Base-by-base conservation (phyloP, 306 rosid genomes). In the Prunus campanulata region DNA sequence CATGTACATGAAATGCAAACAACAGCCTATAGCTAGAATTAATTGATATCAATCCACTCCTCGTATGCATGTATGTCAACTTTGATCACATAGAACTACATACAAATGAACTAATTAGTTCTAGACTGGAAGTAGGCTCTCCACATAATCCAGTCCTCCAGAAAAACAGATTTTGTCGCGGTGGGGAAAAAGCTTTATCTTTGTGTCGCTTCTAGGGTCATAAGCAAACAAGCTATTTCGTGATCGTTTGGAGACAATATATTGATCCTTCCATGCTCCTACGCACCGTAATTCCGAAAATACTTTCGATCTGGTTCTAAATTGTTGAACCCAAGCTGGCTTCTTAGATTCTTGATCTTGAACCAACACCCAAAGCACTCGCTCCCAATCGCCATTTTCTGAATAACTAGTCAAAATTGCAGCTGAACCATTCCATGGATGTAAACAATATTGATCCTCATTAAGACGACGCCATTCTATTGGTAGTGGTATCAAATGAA, bases 261-360 rank as follows among this genome's bases (percentile, higher is more conserved):
- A 11, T 12, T 20, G 51, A 55, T 71, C 52, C 51, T 30, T 71
- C 75, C 75, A 71, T 11, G 16, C 16, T 50, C 75, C 65, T 22
- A 54, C 8, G 3, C n/a, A 2, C 19, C 0, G 3, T 1, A 32
- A 32, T 12, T 15, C 1, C 12, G 2, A 2, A n/a, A 20, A 32
- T 12, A 35, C 1, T 6, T 25, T 8, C 35, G 27, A n/a, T n/a
- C 16, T 71, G 8, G 24, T 12, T 55, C 29, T 71, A 4, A 71
- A 12, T 8, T 55, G 32, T 39, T 8, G 20, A 54, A 14, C 8
- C 66, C 51, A 71, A 68, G 14, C 57, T 22, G 42, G 47, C 30
- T 71, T 29, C 20, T 4, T 9, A 49, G 2, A 20, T 67, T 44
- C 19, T 54, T 20, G 20, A 52, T 32, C 7, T 32, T 32, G 39